Conservation (phyloP, 805 yeast species). For the Torulaspora quercuum region DNA sequence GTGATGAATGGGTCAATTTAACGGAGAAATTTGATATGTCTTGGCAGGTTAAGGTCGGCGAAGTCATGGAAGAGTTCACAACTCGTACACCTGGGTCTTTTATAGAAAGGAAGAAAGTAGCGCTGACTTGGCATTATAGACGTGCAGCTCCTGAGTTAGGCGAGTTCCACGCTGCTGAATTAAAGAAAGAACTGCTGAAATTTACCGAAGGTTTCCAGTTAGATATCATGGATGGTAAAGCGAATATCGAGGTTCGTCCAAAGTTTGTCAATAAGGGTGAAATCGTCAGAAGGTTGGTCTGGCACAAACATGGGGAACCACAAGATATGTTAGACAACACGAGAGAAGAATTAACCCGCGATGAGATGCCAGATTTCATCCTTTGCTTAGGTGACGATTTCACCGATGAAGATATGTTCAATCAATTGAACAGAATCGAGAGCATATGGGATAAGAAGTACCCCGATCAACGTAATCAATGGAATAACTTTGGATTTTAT, state of each 20-base stretch:
- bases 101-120: conserved; percentile 86
- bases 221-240: conserved; percentile 96
- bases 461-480: conserved; percentile 42
- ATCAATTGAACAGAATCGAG: conserved; percentile 64
- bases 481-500: conserved; percentile 59
- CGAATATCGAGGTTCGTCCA: conserved; percentile 96
- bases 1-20: conserved; percentile 73
- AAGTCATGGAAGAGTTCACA: conserved; percentile 69
- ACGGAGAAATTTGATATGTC: conserved; percentile 84
- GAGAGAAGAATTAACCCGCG: conserved; percentile 37
- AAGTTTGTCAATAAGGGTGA: conserved; percentile 94
- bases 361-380: conserved; percentile 72
- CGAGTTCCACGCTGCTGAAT: conserved; percentile 72
- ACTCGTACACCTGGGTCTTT: conserved; percentile 87
- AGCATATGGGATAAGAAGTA: conserved; percentile 36
- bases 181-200: conserved; percentile 59
- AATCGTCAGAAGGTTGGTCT: conserved; percentile 76
- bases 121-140: conserved; percentile 97
- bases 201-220: conserved; percentile 72
- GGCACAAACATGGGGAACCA: conserved; percentile 56
- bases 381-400: conserved; percentile 92
- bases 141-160: conserved; percentile 94
- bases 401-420: conserved; percentile 98
- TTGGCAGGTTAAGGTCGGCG: conserved; percentile 85
- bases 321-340: conserved; percentile 40